A percentile compares a stretch with the other conserved stretches of the same genome.
phyloP scores from a whole-genome alignment of 495 filamentous ascomycete species.

The Annulohypoxylon bovei region DNA sequence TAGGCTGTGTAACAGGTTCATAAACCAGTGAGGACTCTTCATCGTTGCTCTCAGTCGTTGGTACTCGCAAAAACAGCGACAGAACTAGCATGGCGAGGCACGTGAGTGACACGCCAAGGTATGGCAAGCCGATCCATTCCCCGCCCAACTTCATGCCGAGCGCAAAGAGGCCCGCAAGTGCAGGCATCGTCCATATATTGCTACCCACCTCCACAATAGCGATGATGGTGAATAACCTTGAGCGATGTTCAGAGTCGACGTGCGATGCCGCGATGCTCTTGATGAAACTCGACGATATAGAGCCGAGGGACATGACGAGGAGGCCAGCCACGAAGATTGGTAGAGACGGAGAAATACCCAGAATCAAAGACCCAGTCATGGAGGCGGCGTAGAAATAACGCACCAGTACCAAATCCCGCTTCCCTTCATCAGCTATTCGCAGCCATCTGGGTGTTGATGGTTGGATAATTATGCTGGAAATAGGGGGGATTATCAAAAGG shows the following conservation, averaged over 20 bases:
- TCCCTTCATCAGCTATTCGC: slow-evolving; percentile 34
- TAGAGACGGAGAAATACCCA: slow-evolving; percentile 40
- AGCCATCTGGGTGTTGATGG: slow-evolving; percentile 30
- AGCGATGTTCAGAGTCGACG: slow-evolving; percentile 39
- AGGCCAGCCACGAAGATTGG: slow-evolving; percentile 41
- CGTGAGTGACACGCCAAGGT: slow-evolving; percentile 40
- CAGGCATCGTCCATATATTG: slow-evolving; percentile 41
- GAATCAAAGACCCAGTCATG: slow-evolving; percentile 37
- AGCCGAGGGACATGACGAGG: slow-evolving; percentile 43
- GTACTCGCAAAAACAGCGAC: slow-evolving; percentile 32
- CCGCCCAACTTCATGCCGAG: slow-evolving; percentile 46
- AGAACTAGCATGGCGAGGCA: slow-evolving; percentile 42
- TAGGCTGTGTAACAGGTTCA: neutral
- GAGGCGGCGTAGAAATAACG: slow-evolving; percentile 38
- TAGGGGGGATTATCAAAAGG: slow-evolving; percentile 37
- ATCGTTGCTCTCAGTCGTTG: slow-evolving; percentile 5
- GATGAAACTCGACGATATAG: slow-evolving; percentile 40
- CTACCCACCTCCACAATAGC: slow-evolving; percentile 38
- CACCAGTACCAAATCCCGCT: slow-evolving; percentile 39
- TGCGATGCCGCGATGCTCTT: slow-evolving; percentile 42
- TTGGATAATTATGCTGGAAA: slow-evolving; percentile 31
- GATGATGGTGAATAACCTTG: slow-evolving; percentile 43
- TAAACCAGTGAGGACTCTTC: slow-evolving; percentile 19
- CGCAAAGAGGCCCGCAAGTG: slow-evolving; percentile 43
- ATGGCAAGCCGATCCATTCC: slow-evolving; percentile 46